Evolutionary conservation across 2,329 filamentous ascomycete species (phyloP).

Genomic region (Aureobasidium sp.): DNA sequence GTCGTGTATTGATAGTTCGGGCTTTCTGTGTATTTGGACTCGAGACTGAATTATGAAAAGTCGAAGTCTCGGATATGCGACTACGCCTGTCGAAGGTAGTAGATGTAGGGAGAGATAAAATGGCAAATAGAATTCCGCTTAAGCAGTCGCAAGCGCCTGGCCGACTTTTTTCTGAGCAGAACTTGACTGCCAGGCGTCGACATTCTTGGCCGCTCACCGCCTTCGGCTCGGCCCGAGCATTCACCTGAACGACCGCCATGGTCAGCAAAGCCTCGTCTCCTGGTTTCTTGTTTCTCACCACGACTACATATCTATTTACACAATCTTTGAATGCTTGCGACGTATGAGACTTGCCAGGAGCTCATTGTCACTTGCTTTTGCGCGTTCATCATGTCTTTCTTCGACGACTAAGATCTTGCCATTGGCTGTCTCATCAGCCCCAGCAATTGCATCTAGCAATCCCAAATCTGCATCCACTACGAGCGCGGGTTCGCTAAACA

Average conservation of each 20-base stretch:
- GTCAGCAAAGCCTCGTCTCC: constrained; percentile 7
- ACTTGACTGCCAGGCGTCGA: constrained; percentile 4
- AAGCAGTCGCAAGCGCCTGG: neutral
- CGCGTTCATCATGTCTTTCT: constrained; percentile 2
- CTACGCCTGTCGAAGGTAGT: neutral
- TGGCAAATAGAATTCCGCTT: neutral
- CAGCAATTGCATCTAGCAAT: neutral
- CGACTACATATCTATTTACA: neutral
- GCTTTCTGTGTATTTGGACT: neutral
- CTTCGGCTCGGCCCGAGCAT: neutral
- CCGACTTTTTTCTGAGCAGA: constrained; percentile 12
- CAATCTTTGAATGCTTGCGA: neutral
- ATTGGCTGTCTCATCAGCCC: neutral
- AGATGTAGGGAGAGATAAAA: neutral
- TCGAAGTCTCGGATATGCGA: neutral
- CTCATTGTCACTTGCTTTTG: constrained; percentile 4
- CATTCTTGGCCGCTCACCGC: constrained; percentile 7
- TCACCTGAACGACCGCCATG: neutral
- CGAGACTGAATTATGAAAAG: neutral
- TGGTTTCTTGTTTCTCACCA: neutral
- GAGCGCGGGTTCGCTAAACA: neutral
- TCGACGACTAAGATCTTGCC: neutral
- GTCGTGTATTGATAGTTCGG: neutral
- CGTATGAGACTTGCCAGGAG: constrained; percentile 12
- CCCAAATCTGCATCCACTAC: neutral